Conservation (phyloP, 163 green algal genomes). For the Chlorella variabilis region DNA sequence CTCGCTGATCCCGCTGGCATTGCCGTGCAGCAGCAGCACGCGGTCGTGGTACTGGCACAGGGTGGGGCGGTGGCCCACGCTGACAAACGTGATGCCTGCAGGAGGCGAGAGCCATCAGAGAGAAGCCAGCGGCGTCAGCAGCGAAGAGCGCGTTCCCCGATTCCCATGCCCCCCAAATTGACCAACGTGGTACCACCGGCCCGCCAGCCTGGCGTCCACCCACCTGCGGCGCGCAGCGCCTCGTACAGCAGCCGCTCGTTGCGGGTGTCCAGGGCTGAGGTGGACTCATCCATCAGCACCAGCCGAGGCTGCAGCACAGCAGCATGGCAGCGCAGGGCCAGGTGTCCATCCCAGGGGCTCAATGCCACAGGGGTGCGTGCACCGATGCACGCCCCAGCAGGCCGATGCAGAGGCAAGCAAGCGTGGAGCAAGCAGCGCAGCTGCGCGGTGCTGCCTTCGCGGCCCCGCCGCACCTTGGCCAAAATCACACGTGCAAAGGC, state of each 20-base stretch:
- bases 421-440: too few relatives aligned
- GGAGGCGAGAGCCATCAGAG: not conserved
- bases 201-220: conserved; percentile 38
- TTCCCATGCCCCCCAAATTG: too few relatives aligned
- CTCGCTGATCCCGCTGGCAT: not conserved
- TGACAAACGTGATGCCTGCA: conserved; percentile 81
- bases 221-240: conserved; percentile 41
- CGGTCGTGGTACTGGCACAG: conserved; percentile 68
- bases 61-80: conserved; percentile 88
- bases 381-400: too few relatives aligned
- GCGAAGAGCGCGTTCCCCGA: too few relatives aligned
- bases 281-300: conserved; percentile 90
- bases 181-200: too few relatives aligned
- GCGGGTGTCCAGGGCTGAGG: conserved; percentile 72
- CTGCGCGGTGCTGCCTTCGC: not conserved
- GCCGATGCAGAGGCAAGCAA: too few relatives aligned
- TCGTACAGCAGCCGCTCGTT: conserved; percentile 77
- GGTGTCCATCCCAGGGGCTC: too few relatives aligned
- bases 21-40: conserved; percentile 56
- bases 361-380: too few relatives aligned
- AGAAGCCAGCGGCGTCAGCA: too few relatives aligned
- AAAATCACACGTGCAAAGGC: conserved; percentile 75
- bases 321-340: too few relatives aligned
- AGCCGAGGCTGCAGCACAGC: conserved; percentile 66
- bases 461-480: conserved; percentile 7